Conservation (phyloP, 2,329 filamentous ascomycete genomes). For the Trichophyton rubrum region DNA sequence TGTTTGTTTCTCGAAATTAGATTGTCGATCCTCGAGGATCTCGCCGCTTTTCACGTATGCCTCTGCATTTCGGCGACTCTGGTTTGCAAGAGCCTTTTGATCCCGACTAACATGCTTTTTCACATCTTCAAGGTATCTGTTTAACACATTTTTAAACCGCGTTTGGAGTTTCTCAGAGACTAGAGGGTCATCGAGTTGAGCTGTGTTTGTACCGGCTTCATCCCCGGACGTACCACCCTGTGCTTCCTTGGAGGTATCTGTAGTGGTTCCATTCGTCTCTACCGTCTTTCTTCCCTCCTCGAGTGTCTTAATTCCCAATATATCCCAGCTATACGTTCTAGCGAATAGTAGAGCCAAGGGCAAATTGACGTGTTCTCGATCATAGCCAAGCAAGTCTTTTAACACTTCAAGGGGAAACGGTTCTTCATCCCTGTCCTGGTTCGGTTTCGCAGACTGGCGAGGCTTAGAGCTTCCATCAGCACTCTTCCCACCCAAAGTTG, state of each 20-base stretch:
- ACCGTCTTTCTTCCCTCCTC: constrained; percentile 72
- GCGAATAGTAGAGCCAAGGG: constrained; percentile 89
- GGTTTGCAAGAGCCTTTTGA: constrained; percentile 73
- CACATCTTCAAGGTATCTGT: constrained; percentile 83
- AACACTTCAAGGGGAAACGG: constrained; percentile 95
- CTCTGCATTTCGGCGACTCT: constrained; percentile 90
- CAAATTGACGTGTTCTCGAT: constrained; percentile 82
- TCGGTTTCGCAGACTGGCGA: constrained; percentile 43
- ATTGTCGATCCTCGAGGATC: constrained; percentile 92
- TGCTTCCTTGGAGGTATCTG: constrained; percentile 34
- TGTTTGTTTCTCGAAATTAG: constrained; percentile 86
- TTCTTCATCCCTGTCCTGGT: constrained; percentile 59
- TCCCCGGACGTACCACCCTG: constrained; percentile 42
- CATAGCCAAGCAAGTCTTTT: constrained; percentile 88
- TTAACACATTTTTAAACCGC: constrained; percentile 73
- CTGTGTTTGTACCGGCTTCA: constrained; percentile 36
- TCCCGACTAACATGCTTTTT: constrained; percentile 80
- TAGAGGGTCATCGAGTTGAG: constrained; percentile 51
- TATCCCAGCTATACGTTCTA: constrained; percentile 92
- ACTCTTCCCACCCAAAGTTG: constrained; percentile 31
- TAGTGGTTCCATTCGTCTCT: constrained; percentile 64
- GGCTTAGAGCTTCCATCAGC: constrained; percentile 49
- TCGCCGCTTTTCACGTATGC: constrained; percentile 97
- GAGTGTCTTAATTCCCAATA: constrained; percentile 64
- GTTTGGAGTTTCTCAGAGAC: constrained; percentile 65